Evolutionary conservation across 2,329 filamentous ascomycete species (phyloP), one percentile per base, ranked within the genome.

Genomic region (Epichloe amarillans): DNA sequence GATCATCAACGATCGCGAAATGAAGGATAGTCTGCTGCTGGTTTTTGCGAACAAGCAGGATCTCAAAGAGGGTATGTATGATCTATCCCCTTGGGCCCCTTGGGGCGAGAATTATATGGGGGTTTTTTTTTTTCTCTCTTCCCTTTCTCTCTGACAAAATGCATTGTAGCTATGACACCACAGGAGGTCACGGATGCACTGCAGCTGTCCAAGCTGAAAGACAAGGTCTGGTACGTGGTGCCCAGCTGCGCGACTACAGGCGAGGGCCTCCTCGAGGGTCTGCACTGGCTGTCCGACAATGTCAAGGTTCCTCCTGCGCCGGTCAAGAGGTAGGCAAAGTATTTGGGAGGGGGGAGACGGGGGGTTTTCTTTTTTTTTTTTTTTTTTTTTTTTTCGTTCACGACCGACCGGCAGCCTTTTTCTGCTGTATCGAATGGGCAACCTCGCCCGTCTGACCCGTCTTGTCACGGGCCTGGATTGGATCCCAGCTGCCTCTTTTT

Each of bases 1-100:
- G 65, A 97, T 97, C 72, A 88, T 97, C 72, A 93, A 95, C 70
- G 93, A 97, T 68, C 84, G 91, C 57, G 93, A 98, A 77, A 91
- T 97, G 82, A 90, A 93, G 73, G 91, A 97, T 65, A 90, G 89
- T 55, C 76, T 97, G 61, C 74, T 98, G 60, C 73, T 97, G 54
- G 91, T 98, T 41, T 97, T 98, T 69, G 93, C 93, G 64, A 98
- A 98, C 77, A 98, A 98, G 80, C 93, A 97, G 73, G 93, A 98
- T 80, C 75, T 97, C 60, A 76, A 79, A 53, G 87, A 88, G 65
- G 82, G 88, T 87, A 71, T 52, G 75, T 15, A 26, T 26, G 2
- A 26, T 8, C 0, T 21, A 21, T 21, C 4, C 26, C 26, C 7
- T 21, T 19, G 19, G 19, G 19, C 19, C 1, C 23, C 23, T 6